Evolutionary conservation across 352 stramenopile species (phyloP).

Genomic region (Phytophthora gonapodyides): DNA sequence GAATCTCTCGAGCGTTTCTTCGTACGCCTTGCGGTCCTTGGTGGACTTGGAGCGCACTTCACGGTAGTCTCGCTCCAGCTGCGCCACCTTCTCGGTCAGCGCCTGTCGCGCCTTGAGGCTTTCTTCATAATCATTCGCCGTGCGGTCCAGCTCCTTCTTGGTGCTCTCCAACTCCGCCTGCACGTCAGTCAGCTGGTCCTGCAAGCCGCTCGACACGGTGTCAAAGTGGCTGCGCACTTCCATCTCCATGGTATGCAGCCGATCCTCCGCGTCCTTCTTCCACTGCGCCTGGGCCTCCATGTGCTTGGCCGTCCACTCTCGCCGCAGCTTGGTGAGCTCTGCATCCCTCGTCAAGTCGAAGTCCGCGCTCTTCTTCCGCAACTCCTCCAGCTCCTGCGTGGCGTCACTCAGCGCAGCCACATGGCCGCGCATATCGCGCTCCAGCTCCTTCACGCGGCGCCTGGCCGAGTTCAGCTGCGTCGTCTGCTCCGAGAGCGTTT

Average conservation of each 20-base stretch:
- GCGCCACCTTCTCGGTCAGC: constrained; percentile 81
- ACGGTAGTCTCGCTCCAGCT: constrained; percentile 78
- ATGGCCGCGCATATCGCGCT: constrained; percentile 65
- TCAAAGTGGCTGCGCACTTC: constrained; percentile 80
- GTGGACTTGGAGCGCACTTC: constrained; percentile 77
- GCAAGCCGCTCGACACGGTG: constrained; percentile 50
- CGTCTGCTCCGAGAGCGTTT: constrained; percentile 70
- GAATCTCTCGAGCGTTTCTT: constrained; percentile 69
- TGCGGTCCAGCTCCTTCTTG: constrained; percentile 78
- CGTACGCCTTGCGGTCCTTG: constrained; percentile 77
- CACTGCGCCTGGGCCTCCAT: constrained; percentile 70
- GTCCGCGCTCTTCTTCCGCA: constrained; percentile 74
- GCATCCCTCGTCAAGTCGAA: constrained; percentile 72
- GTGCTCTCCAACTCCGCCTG: constrained; percentile 63
- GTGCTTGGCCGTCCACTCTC: constrained; percentile 81
- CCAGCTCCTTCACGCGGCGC: constrained; percentile 71
- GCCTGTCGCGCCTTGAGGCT: constrained; percentile 72
- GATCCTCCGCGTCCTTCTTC: constrained; percentile 83
- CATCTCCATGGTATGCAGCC: constrained; percentile 66
- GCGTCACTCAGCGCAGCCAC: constrained; percentile 54
- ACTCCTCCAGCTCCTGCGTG: constrained; percentile 68
- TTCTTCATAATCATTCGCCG: constrained; percentile 81
- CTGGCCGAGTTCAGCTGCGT: constrained; percentile 68
- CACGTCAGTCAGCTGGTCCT: constrained; percentile 70
- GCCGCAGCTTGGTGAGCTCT: constrained; percentile 72